Base-by-base conservation (phyloP, 2,329 filamentous ascomycete species). In the Microcyclosporella mali region DNA sequence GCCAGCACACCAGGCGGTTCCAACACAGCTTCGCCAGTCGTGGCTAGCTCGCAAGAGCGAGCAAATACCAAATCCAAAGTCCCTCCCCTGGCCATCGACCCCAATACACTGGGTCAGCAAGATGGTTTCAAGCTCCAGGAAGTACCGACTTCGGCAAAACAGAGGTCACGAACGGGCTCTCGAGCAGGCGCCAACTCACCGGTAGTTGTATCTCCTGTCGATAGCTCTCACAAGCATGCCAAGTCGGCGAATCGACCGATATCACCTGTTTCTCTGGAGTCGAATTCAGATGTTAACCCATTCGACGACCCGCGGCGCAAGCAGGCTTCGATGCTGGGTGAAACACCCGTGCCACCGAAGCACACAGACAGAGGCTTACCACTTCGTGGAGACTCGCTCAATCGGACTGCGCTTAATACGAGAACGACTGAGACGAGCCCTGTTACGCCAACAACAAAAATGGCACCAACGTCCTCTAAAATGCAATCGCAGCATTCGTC, bases 51-150 rank as follows among this genome's bases (percentile, higher is more conserved):
- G 19, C 57, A 58, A 37, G 60, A 63, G 28, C 81, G 85, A 10
- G 79, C 81, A 19, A 31, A 35, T 14, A 50, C 56, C 14, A 52
- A 57, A 16, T 51, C 56, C 17, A 58, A 57, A 31, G 41, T 51
- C 14, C 55, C 56, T 40, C 49, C 54, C 12, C 33, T 56, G n/a
- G 54, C 56, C 25, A 61, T 56, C 17, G 53, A 51, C 29, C 47
- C 56, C 2, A 57, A 51, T 35, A 51, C 52, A 3, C 38, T 57
- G 17, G 51, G 41, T 30, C 60, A 38, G 43, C 59, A 43, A 12
- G 69, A 72, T 11, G 62, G 61, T 7, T 89, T 89, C 66, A 87
- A 83, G 65, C 66, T 92, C 33, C 86, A 90, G 58, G 87, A 94
- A 37, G 85, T 84, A 1, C 86, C 88, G 0, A 84, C 81, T 64